Evolutionary conservation across 83 land plant genomes (phyloP), one percentile per base, ranked within the genome.

Genomic region (Thuja plicata): DNA sequence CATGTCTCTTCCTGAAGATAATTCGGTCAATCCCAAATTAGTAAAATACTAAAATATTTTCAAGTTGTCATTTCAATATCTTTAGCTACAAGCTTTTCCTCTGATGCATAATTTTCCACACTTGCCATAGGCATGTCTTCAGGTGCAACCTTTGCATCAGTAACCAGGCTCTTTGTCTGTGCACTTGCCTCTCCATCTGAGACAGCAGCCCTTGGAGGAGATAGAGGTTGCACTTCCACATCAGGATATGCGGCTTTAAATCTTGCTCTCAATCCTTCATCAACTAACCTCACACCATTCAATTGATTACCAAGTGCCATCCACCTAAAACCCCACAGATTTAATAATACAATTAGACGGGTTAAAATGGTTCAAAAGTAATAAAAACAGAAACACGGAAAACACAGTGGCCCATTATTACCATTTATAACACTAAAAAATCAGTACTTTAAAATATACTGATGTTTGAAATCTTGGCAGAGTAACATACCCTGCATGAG

Each of bases 181-280:
- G 90, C 46, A 86, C 85, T 87, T 34, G 97, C 80, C 48, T 94
- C 97, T 15, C 90, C 89, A 55, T 96, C 97, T 86, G 92, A 92
- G 32, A 91, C 88, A 30, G 92, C 38, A 16, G 88, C 45, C 81
- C 94, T 93, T 8, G 99, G 99, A 71, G 99, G 97, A 54, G 99
- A 98, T 55, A 94, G 76, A 9, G 99, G 99, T 87, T 96, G 95
- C 40, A 98, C 93, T 84, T 93, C 99, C 45, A 95, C 94, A 84
- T 98, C 98, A 88, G 99, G 98, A 88, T 95, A 98, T 24, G 99
- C 99, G 86, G 99, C 99, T 87, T 95, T 97, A 88, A 94, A 97
- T 84, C 99, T 94, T 84, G 99, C 96, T 38, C 99, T 90, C 27
- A 98, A 91, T 10, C 97, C 98, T 88, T 98, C 99, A 89, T 98